Percentiles rank a stretch among this genome's conserved stretches.
Evolutionary conservation across 2,329 filamentous ascomycete species (phyloP).

Genomic region (Calonectria hawksworthii): DNA sequence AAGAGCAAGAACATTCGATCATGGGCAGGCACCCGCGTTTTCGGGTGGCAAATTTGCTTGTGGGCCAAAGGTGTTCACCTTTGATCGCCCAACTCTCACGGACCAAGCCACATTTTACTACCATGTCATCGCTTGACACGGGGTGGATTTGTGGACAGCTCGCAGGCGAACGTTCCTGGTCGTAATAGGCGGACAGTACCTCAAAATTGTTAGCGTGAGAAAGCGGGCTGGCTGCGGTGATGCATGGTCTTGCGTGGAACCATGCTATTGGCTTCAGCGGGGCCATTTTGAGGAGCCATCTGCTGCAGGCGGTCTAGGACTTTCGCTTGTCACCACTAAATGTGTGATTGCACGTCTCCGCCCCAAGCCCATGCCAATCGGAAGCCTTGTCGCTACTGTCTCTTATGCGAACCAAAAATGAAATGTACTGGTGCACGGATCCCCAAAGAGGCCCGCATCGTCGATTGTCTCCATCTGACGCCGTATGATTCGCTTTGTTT

Average conservation of each 20-base stretch:
- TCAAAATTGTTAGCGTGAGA: not conserved
- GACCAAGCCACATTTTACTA: not conserved
- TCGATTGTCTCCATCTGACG: not conserved
- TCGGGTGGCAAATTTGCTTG: not conserved
- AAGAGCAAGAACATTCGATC: not conserved
- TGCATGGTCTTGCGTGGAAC: not conserved
- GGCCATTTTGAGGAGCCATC: not conserved
- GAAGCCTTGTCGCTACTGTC: not conserved
- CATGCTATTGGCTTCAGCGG: not conserved
- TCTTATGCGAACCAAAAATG: not conserved
- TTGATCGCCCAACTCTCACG: not conserved
- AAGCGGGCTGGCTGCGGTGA: not conserved
- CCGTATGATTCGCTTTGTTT: not conserved
- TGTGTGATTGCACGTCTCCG: not conserved
- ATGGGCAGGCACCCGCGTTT: not conserved
- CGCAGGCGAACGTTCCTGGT: not conserved
- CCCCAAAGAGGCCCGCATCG: not conserved
- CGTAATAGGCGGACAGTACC: not conserved
- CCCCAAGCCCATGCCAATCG: not conserved
- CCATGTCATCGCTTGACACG: not conserved
- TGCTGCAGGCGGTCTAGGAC: not conserved
- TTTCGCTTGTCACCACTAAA: not conserved
- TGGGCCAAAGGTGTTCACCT: not conserved
- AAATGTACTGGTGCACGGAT: not conserved
- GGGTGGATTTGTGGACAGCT: not conserved